Evolutionary conservation across 208 protist genomes (phyloP).

Genomic region (Herpetomonas muscarum): DNA sequence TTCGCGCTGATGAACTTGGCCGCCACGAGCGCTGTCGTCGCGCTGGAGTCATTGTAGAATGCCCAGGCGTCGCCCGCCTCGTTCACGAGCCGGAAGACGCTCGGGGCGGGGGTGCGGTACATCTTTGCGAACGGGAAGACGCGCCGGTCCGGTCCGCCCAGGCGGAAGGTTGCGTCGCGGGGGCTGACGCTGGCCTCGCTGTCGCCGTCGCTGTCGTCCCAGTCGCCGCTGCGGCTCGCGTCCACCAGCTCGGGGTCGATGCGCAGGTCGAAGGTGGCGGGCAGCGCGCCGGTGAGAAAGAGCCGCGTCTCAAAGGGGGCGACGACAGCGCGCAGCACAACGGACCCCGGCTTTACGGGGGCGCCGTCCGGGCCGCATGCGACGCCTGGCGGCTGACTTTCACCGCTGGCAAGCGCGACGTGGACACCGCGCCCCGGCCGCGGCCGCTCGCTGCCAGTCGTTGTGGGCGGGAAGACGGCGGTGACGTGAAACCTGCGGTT

Average conservation of each 20-base stretch:
- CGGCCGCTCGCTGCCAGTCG: background rate
- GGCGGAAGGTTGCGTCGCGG: background rate
- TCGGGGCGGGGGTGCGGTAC: constrained; percentile 3
- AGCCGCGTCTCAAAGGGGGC: background rate
- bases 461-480: background rate
- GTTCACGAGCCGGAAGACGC: constrained; percentile 14
- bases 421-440: too few relatives aligned
- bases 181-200: background rate
- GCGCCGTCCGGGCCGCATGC: background rate
- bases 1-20: constrained; percentile 7
- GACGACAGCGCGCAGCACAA: background rate
- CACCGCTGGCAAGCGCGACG: background rate
- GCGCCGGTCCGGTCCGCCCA: background rate
- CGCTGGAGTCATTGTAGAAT: constrained; percentile 14
- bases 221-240: background rate
- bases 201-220: background rate
- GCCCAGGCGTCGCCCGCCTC: constrained; percentile 5
- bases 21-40: constrained; percentile 3
- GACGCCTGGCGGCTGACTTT: background rate
- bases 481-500: constrained; percentile 23
- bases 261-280: background rate
- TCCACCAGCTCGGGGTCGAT: background rate
- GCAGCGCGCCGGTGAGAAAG: background rate
- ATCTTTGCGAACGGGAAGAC: constrained; percentile 7
- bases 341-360: background rate